Percentiles rank a stretch among this genome's conserved stretches.
Conservation (phyloP, 176 grass and related monocot species). For the Urochloa ruziziensis region DNA sequence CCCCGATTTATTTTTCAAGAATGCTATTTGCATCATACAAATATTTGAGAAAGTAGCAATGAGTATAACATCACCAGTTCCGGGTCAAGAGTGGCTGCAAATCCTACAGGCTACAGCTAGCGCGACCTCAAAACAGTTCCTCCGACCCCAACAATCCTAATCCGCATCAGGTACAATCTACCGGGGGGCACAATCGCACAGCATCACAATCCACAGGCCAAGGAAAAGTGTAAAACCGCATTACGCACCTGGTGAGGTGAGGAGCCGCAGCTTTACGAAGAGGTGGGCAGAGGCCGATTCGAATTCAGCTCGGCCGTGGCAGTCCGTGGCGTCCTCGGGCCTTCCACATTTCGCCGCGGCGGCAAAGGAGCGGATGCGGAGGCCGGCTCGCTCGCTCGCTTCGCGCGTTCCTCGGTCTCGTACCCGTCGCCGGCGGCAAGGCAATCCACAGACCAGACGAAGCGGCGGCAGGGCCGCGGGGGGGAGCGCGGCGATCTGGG, state of each 20-base stretch:
- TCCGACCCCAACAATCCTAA: not conserved
- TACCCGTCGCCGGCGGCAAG: not conserved
- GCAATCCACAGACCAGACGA: not conserved
- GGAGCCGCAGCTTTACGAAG: not conserved
- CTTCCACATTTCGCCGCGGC: not conserved
- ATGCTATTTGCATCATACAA: too few relatives aligned
- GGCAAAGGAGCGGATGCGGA: not conserved
- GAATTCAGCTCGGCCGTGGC: not conserved
- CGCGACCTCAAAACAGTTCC: not conserved
- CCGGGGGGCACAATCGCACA: not conserved
- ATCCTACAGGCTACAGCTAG: not conserved
- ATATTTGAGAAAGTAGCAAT: not conserved
- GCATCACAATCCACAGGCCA: not conserved
- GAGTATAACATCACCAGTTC: too few relatives aligned
- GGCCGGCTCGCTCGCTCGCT: not conserved
- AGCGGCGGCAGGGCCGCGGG: not conserved
- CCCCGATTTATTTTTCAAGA: not conserved
- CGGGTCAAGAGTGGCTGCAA: not conserved
- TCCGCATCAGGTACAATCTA: not conserved
- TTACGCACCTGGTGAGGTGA: not conserved
- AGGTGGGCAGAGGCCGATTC: not conserved
- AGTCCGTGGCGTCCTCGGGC: not conserved
- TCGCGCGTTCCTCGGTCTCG: not conserved
- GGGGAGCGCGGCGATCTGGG: slow-evolving; percentile 33
- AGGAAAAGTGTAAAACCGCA: not conserved